Evolutionary conservation across 2,329 filamentous ascomycete species (phyloP).

Genomic region (Diatrype stigma): DNA sequence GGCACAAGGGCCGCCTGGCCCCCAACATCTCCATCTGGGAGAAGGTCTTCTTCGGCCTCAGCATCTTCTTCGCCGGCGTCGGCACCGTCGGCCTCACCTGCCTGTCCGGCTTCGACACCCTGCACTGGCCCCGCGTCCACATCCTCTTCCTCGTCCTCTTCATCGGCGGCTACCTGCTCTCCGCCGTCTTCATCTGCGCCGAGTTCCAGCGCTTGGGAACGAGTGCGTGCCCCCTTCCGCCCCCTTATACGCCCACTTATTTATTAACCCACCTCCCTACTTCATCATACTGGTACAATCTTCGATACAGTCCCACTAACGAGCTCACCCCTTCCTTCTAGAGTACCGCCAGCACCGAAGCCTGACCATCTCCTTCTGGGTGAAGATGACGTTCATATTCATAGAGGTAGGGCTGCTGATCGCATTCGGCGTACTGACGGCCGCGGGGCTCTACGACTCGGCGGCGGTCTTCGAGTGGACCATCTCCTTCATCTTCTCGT

Average conservation of each 20-base stretch:
- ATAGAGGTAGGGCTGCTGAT: conserved; percentile 71
- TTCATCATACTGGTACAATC: not conserved
- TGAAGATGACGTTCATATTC: conserved; percentile 82
- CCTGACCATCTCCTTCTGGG: conserved; percentile 75
- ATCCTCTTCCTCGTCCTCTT: conserved; percentile 77
- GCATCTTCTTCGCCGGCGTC: conserved; percentile 64
- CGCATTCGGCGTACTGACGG: conserved; percentile 62
- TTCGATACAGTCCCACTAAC: not conserved
- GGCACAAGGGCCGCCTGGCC: conserved; percentile 73
- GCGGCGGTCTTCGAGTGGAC: conserved; percentile 77
- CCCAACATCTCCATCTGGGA: conserved; percentile 63
- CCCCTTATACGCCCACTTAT: not conserved
- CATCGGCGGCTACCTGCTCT: conserved; percentile 79
- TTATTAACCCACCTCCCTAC: not conserved
- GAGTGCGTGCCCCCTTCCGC: conserved; percentile 38
- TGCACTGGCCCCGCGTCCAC: conserved; percentile 63
- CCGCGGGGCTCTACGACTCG: conserved; percentile 49
- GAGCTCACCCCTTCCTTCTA: conserved; percentile 18
- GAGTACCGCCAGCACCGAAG: conserved; percentile 71
- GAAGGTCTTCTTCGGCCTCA: conserved; percentile 57
- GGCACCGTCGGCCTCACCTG: conserved; percentile 80
- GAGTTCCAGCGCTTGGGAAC: conserved; percentile 85
- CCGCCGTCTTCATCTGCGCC: conserved; percentile 82
- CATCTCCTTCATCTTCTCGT: conserved; percentile 79
- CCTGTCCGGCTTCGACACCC: conserved; percentile 80